These are phyloP conservation scores for Scedosporium aurantiacum DNA, from an alignment of 2,329 filamentous ascomycete genomes.

Conservation along the genomic window DNA sequence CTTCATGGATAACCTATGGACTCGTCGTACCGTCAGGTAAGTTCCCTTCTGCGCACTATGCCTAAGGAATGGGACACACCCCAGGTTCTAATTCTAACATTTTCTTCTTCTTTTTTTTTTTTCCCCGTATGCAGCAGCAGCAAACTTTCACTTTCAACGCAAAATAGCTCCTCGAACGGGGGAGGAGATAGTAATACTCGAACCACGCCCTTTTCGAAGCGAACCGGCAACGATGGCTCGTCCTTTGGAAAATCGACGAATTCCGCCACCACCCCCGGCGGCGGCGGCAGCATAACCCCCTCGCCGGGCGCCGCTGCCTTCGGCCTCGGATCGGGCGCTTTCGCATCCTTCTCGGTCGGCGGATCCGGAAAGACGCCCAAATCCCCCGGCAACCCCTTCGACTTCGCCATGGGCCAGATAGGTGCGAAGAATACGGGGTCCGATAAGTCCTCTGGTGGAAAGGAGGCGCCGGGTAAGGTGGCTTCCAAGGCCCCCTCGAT, in stretches of 20 bases:
- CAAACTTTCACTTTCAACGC: conserved; percentile 84
- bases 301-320: conserved; percentile 76
- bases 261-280: conserved; percentile 59
- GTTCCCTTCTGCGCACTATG: conserved; percentile 17
- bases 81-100: background rate
- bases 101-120: conserved; percentile 7
- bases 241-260: conserved; percentile 72
- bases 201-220: conserved; percentile 56
- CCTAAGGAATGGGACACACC: too few relatives aligned
- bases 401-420: conserved; percentile 50
- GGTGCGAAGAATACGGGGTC: conserved; percentile 19
- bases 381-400: conserved; percentile 68
- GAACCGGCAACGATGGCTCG: conserved; percentile 50
- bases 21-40: conserved; percentile 67
- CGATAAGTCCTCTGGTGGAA: conserved; percentile 17
- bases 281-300: conserved; percentile 57
- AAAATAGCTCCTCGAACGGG: conserved; percentile 43
- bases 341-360: conserved; percentile 68
- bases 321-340: conserved; percentile 86
- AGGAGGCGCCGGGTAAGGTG: conserved; percentile 39
- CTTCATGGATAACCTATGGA: conserved; percentile 59
- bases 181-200: conserved; percentile 47
- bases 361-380: conserved; percentile 77
- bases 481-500: conserved; percentile 24
- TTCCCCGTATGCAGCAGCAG: conserved; percentile 46